Percentiles rank a stretch among this genome's conserved stretches.
Conservation (phyloP, 2,329 filamentous ascomycete species). For the Calonectria naviculata region DNA sequence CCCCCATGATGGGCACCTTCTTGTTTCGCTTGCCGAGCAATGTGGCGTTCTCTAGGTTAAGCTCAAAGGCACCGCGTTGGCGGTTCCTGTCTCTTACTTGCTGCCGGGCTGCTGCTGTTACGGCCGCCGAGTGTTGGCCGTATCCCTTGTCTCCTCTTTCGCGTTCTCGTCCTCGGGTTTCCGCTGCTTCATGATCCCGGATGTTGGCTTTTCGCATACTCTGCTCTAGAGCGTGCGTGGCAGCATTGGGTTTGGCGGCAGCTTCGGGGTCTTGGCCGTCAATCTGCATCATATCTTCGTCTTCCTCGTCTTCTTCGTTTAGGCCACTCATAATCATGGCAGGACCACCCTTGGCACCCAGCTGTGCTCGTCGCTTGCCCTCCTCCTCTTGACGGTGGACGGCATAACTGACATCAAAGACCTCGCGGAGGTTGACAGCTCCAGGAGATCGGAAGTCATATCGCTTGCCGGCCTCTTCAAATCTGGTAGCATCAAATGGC, state of each 20-base stretch:
- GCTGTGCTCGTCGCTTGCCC: slow-evolving; percentile 88
- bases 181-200: slow-evolving; percentile 55
- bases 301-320: slow-evolving; percentile 74
- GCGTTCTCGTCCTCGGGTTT: slow-evolving; percentile 46
- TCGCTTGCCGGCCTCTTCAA: slow-evolving; percentile 71
- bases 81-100: slow-evolving; percentile 76
- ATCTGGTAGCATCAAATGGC: slow-evolving; percentile 66
- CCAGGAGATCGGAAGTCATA: slow-evolving; percentile 96
- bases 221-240: slow-evolving; percentile 80
- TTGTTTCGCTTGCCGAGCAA: slow-evolving; percentile 78
- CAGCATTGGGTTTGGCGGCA: slow-evolving; percentile 54
- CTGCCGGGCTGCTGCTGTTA: slow-evolving; percentile 85
- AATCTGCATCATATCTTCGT: slow-evolving; percentile 63
- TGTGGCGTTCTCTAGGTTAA: slow-evolving; percentile 91
- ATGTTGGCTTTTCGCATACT: slow-evolving; percentile 88
- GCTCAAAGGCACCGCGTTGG: slow-evolving; percentile 87
- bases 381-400: slow-evolving; percentile 98
- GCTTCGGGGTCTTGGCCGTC: slow-evolving; percentile 65
- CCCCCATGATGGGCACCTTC: slow-evolving; percentile 61
- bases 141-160: slow-evolving; percentile 74
- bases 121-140: slow-evolving; percentile 86
- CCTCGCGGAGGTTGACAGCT: slow-evolving; percentile 93
- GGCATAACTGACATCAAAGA: slow-evolving; percentile 98
- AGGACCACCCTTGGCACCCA: slow-evolving; percentile 76
- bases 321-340: slow-evolving; percentile 69